These are phyloP conservation scores for Globisporangium emineosum DNA, from an alignment of 352 stramenopile genomes.

Conservation along the genomic window DNA sequence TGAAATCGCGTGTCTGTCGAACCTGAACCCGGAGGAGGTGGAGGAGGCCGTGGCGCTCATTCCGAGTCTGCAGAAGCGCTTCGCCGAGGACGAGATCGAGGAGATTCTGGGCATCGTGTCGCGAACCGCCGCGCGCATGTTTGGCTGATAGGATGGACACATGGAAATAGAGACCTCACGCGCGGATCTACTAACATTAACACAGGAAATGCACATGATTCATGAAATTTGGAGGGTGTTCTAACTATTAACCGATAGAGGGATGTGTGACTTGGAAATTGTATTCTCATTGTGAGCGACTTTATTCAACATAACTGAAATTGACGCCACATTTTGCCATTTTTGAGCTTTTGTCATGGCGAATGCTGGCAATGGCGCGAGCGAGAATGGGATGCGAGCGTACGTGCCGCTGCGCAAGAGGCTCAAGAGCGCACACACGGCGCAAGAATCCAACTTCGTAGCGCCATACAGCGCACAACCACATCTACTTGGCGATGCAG, in stretches of 20 bases:
- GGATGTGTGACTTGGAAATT: no score
- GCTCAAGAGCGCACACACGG: conserved; percentile 15
- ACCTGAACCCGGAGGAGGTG: conserved; percentile 87
- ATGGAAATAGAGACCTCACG: background rate
- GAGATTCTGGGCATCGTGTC: conserved; percentile 88
- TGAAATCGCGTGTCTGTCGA: conserved; percentile 88
- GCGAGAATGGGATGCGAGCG: conserved; percentile 2
- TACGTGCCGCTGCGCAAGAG: conserved; percentile 47
- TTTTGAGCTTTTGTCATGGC: conserved; percentile 3
- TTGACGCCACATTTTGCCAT: background rate
- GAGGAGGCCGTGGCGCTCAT: conserved; percentile 88
- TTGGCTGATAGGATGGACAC: conserved; percentile 33
- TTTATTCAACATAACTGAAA: background rate
- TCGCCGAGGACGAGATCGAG: conserved; percentile 88
- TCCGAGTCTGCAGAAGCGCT: conserved; percentile 85
- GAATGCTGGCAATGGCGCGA: background rate
- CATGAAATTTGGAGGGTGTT: no score
- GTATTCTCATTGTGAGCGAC: no score
- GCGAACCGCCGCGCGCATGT: conserved; percentile 85
- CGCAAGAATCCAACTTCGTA: conserved; percentile 2
- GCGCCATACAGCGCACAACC: background rate
- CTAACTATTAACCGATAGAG: no score
- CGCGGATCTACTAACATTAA: conserved; percentile 5
- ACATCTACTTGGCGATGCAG: background rate
- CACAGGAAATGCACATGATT: background rate